Conservation (phyloP, 1,139 yeast genomes). For the Lodderomyces jiufengensis region DNA sequence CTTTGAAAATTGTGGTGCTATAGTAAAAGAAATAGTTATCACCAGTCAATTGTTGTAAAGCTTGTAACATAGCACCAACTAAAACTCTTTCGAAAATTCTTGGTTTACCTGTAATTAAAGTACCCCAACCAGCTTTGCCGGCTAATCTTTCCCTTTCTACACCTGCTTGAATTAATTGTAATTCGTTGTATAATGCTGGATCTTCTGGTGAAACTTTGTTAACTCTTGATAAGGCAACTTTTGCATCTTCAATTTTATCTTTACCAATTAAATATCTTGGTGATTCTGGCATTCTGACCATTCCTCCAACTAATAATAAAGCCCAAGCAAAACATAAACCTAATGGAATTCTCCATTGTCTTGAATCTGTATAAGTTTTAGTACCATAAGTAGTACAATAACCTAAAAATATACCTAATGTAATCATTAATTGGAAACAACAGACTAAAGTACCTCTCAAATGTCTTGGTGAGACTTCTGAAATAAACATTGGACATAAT, state of each 20-base stretch:
- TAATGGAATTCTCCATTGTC: conserved; percentile 63
- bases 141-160: conserved; percentile 59
- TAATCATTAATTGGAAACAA: conserved; percentile 65
- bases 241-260: conserved; percentile 38
- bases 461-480: conserved; percentile 67
- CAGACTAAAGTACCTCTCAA: conserved; percentile 71
- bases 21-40: conserved; percentile 80
- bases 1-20: conserved; percentile 72
- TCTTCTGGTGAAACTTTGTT: conserved; percentile 61
- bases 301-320: conserved; percentile 49
- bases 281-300: conserved; percentile 62
- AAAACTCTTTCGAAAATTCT: conserved; percentile 61
- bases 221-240: conserved; percentile 55
- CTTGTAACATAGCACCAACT: conserved; percentile 63
- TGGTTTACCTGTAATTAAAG: conserved; percentile 64
- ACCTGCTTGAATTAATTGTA: conserved; percentile 59
- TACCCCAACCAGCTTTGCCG: conserved; percentile 68
- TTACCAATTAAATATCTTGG: conserved; percentile 49
- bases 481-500: conserved; percentile 62
- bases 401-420: conserved; percentile 67
- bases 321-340: conserved; percentile 60
- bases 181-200: conserved; percentile 54
- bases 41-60: conserved; percentile 77
- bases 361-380: conserved; percentile 45
- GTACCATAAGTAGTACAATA: conserved; percentile 68